Evolutionary conservation across 805 yeast genomes (phyloP).

Genomic region (Helenozyma rhizophorensis): DNA sequence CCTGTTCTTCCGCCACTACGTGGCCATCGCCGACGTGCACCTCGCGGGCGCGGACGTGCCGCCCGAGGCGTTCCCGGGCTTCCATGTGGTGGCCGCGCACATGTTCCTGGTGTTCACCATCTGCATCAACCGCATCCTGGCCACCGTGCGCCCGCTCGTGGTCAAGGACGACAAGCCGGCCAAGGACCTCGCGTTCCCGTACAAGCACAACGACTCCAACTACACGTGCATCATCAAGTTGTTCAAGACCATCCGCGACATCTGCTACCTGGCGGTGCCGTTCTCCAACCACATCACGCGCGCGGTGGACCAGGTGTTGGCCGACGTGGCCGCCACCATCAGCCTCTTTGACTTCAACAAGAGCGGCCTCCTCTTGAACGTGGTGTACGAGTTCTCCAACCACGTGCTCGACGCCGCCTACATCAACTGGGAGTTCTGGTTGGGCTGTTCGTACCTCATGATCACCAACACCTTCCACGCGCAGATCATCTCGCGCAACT

Average conservation of each 20-base stretch:
- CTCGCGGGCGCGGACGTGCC: constrained; percentile 3
- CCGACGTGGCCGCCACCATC: constrained; percentile 30
- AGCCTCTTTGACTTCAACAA: constrained; percentile 35
- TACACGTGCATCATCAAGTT: constrained; percentile 38
- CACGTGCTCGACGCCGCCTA: constrained; percentile 24
- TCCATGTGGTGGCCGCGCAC: constrained; percentile 41
- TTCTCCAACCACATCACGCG: constrained; percentile 15
- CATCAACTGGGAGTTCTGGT: constrained; percentile 78
- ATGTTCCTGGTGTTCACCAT: constrained; percentile 39
- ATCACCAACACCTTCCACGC: constrained; percentile 55
- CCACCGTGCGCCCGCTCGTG: not conserved
- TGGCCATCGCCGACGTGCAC: constrained; percentile 22
- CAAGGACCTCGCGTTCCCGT: constrained; percentile 4
- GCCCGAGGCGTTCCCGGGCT: constrained; percentile 35
- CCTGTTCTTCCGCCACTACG: constrained; percentile 58
- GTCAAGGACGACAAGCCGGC: not conserved
- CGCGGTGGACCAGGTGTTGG: constrained; percentile 31
- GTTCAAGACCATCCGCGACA: constrained; percentile 36
- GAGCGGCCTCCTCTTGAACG: constrained; percentile 37
- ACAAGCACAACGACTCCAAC: constrained; percentile 29
- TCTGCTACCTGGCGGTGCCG: constrained; percentile 21
- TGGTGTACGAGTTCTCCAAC: constrained; percentile 36
- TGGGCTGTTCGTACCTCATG: constrained; percentile 54
- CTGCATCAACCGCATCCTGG: constrained; percentile 20
- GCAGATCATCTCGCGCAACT: constrained; percentile 56